Evolutionary conservation across 2,329 filamentous ascomycete genomes (phyloP), one percentile per base, ranked within the genome.

Genomic region (Bipolaris oryzae): DNA sequence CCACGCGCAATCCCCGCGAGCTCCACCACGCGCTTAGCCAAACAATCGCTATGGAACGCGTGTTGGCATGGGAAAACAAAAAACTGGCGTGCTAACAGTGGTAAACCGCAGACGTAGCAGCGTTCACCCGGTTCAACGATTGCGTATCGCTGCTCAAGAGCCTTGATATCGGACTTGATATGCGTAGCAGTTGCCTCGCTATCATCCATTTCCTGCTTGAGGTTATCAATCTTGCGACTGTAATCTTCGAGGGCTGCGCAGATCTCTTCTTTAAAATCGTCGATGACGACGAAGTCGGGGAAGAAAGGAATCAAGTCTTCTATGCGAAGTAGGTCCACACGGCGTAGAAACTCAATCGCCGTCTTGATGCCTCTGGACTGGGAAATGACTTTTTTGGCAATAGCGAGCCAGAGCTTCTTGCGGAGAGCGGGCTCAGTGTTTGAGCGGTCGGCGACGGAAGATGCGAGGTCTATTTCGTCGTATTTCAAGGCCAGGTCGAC

Each of bases 51-150:
- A 76, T 99, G 95, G 72, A 99, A 99, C 3, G 93, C 91, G 77
- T 99, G 95, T 80, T 99, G 95, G 76, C 95, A 99, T 0, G 95
- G 95, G 66, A 99, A 99, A 16, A 99, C 95, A 67, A 98, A 99
- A 78, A 99, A 99, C 69, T 97, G 93, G 51, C 93, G 81, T 71
- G 90, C 93, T 15, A 99, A 82, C 51, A 99, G 79, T 9, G 95
- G 95, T 53, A 98, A 78, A 0, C 88, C 86, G 72, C 95, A 99
- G 2, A 89, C 86, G 78, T 94, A 96, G 76, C 95, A 99, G 73
- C 91, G 89, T 80, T 99, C 95, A 0, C 95, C 95, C 0, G 95
- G 94, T 74, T 97, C 93, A 6, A 99, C 95, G 61, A 99, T 96
- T 1, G 94, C 95, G 72, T 98, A 99, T 3, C 95, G 87, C 60